Base-by-base conservation (phyloP, 1,284 basidiomycete species). In the Hypsizygus ulmarius region DNA sequence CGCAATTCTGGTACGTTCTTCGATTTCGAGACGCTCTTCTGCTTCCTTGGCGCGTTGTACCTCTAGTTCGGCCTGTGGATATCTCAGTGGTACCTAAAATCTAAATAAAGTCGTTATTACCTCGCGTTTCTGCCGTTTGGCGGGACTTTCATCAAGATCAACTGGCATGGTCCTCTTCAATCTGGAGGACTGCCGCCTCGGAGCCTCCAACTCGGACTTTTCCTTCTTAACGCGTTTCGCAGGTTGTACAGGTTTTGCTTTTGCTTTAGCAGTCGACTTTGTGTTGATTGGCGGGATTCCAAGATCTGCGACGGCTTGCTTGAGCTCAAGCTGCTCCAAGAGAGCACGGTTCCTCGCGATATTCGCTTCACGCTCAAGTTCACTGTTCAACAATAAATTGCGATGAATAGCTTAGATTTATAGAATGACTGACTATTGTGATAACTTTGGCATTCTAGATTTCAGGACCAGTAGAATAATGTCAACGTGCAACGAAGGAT, bases 301-400 rank as follows among this genome's bases (percentile, higher is more conserved):
- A 4, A 85, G 69, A n/a, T 67, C 63, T 5, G 70, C 65, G 12
- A 77, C 73, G 2, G 78, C 81, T 55, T 79, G 78, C 54, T 79
- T 78, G 28, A 90, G 68, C 14, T 85, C 79, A 16, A 91, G 75
- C 58, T 85, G 66, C 50, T 84, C 81, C 28, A 91, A 72, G 6
- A 90, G 69, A 8, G 80, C 84, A 35, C 78, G 81, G 61, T 91
- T 91, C 39, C 85, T 77, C 9, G 84, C 86, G 43, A 91, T 90
- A 58, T 89, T 90, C 6, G 79, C 82, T 59, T 85, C 80, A 11
- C 88, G 82, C 58, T 88, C 83, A 28, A 76, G 66, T 66, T 90
- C 88, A 59, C 87, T 89, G 54, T 4, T 16, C 15, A 6, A 44
- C 18, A 21, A 18, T 30, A 6, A 38, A 39, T 34, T 43, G 25